Evolutionary conservation across 768 basidiomycete genomes (phyloP).

Genomic region (Lactarius psammicola): DNA sequence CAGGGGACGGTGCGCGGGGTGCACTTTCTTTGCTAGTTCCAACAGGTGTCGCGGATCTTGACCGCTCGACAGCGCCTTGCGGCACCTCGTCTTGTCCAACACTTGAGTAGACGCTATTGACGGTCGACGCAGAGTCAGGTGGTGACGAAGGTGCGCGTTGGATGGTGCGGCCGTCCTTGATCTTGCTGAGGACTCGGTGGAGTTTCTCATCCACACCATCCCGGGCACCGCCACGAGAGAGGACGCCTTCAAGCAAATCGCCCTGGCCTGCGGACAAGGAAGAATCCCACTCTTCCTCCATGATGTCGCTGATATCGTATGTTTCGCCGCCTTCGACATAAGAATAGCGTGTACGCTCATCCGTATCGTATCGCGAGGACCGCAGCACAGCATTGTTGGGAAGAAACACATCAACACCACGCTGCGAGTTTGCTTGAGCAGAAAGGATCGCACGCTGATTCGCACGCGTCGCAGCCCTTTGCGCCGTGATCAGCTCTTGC

Average conservation of each 20-base stretch:
- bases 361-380: conserved; percentile 69
- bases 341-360: conserved; percentile 84
- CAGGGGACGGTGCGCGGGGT: conserved; percentile 34
- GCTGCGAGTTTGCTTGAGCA: conserved; percentile 77
- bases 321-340: conserved; percentile 93
- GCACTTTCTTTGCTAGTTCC: conserved; percentile 15
- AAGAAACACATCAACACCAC: conserved; percentile 86
- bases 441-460: conserved; percentile 84
- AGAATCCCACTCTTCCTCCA: conserved; percentile 81
- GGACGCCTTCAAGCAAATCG: conserved; percentile 68
- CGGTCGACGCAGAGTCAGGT: conserved; percentile 29
- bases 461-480: conserved; percentile 81
- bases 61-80: conserved; percentile 26
- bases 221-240: conserved; percentile 46
- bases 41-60: conserved; percentile 26
- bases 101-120: conserved; percentile 45
- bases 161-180: conserved; percentile 59
- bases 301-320: conserved; percentile 89
- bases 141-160: conserved; percentile 30
- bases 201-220: conserved; percentile 67
- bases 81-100: conserved; percentile 54
- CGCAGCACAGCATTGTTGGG: conserved; percentile 84
- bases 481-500: conserved; percentile 92
- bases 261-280: conserved; percentile 40
- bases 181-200: conserved; percentile 71